Base-by-base conservation (phyloP, 2,329 filamentous ascomycete species). In the Eutypella sp. region DNA sequence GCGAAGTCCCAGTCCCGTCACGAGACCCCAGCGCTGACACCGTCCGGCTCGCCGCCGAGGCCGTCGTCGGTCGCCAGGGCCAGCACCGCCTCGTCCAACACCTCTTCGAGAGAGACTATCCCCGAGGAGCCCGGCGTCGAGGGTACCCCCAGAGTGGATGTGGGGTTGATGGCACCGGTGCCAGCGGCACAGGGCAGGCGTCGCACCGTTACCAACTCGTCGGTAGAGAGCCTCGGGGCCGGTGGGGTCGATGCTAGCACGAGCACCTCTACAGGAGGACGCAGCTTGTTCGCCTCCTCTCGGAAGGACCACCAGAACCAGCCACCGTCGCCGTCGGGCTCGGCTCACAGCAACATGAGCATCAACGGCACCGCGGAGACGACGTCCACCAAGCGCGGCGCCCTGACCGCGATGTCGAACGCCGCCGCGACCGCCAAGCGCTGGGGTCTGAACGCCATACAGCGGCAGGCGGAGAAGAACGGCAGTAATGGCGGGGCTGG, bases 1-100 rank as follows among this genome's bases (percentile, higher is more conserved):
- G 60, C 61, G 15, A 57, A 51, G 15, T 85, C 45, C 70, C 76
- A 51, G 15, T 85, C 45, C 70, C 76, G 25, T 78, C 86, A 53
- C 33, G 47, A 49, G 6, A 57, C 58, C 2, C 56, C 58, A 2
- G 41, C 44, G 13, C 54, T 56, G n/a, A 59, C 52, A 5, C 61
- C 60, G 1, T 23, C 52, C 2, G 53, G 52, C 3, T 60, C 60
- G 7, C 59, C 61, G n/a, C 53, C 55, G 4, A 61, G 54, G 31
- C 44, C 53, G 13, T 41, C 55, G 3, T 55, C 54, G 3, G 49
- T 47, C 23, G 40, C 41, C 7, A 46, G 53, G 37, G 33, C 46
- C 20, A 20, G 45, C 5, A 53, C 39, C 24, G 47, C 45, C 23
- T 53, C 58, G 19, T 44, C 54, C 18, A n/a, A 20, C n/a, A 55